Evolutionary conservation across 1,284 basidiomycete genomes (phyloP).

Genomic region (Phellopilus nigrolimitatus): DNA sequence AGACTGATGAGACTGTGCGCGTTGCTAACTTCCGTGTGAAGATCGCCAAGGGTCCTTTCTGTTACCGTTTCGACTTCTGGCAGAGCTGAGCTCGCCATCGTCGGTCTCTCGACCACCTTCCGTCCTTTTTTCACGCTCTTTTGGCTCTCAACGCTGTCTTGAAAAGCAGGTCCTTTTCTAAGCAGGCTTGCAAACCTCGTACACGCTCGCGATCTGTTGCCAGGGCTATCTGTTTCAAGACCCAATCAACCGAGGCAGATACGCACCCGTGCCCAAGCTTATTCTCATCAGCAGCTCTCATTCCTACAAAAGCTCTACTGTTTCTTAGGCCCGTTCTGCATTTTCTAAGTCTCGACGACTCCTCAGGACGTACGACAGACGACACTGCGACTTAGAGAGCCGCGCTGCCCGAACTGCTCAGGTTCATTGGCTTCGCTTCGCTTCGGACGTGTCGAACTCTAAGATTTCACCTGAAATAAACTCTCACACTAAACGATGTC

Average conservation of each 20-base stretch:
- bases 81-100: too few relatives aligned
- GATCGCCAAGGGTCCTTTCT: too few relatives aligned
- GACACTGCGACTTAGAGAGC: constrained; percentile 16
- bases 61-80: too few relatives aligned
- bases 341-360: constrained; percentile 6
- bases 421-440: background rate
- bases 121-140: constrained; percentile 1
- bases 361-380: background rate
- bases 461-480: constrained; percentile 8
- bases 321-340: background rate
- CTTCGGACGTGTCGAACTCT: background rate
- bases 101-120: background rate
- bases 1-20: too few relatives aligned
- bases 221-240: constrained; percentile 6
- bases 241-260: constrained; percentile 16
- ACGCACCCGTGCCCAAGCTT: constrained; percentile 13
- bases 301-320: constrained; percentile 1
- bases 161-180: constrained; percentile 12
- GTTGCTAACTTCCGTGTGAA: too few relatives aligned
- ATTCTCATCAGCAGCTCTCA: constrained; percentile 7
- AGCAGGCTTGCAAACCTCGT: background rate
- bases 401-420: constrained; percentile 2
- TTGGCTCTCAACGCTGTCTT: background rate
- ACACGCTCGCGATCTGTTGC: background rate
- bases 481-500: constrained; percentile 36